phyloP scores from a whole-genome alignment of 192 early-diverging fungal species.

The Podila epigama region DNA sequence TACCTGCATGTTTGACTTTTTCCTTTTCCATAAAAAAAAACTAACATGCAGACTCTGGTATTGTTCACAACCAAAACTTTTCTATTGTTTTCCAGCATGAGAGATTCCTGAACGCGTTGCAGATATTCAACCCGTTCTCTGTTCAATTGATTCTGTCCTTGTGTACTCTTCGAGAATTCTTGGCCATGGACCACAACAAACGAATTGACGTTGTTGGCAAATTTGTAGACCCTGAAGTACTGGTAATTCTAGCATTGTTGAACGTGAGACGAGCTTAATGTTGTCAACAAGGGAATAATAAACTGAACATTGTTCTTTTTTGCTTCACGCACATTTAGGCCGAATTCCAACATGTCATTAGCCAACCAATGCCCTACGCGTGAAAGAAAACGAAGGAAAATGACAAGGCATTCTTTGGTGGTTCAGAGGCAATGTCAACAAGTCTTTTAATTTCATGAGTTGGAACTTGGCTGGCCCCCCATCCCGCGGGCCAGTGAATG shows the following conservation, averaged over 20 bases:
- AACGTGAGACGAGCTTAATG: neutral
- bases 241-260: constrained; percentile 8
- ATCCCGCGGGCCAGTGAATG: too few species aligned
- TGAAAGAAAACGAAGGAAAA: too few species aligned
- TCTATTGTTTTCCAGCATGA: constrained; percentile 11
- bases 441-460: too few species aligned
- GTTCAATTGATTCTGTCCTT: constrained; percentile 28
- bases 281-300: neutral
- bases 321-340: too few species aligned
- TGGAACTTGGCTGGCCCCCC: too few species aligned
- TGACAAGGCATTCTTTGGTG: too few species aligned
- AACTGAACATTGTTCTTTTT: neutral
- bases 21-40: too few species aligned
- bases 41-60: too few species aligned
- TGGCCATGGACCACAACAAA: constrained; percentile 22
- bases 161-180: constrained; percentile 20
- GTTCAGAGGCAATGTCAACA: too few species aligned
- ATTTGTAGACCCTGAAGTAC: constrained; percentile 13
- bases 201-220: constrained; percentile 12
- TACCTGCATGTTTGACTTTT: neutral
- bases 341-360: too few species aligned
- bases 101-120: constrained; percentile 14
- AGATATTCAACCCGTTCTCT: constrained; percentile 31
- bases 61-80: too few species aligned
- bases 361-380: too few species aligned